Evolutionary conservation across 257 asterid genomes (phyloP), one percentile per base, ranked within the genome.

Genomic region (Parsonsia alboflavescens): DNA sequence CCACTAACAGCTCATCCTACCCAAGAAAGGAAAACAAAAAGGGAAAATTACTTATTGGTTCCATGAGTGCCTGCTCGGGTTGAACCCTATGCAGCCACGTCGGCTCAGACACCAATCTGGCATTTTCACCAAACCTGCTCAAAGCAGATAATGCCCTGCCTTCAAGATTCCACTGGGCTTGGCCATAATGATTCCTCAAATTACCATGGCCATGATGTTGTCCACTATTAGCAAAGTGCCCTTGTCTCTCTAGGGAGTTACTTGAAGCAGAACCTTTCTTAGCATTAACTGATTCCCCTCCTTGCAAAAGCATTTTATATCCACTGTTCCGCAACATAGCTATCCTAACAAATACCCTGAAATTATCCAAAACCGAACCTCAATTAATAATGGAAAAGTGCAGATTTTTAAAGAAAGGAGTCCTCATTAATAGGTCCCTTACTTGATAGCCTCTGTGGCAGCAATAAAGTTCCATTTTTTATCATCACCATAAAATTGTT

Each of bases 131-230:
- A 26, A 95, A 92, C 65, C 90, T 89, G 82, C 42, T 90, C 73
- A 95, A 91, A 85, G 99, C 98, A 39, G 92, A 89, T 80, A 92
- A 66, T 9, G 99, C 99, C 84, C 90, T 89, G 68, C 97, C 97
- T 83, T 94, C 98, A 74, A 86, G 95, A 85, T 80, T 86, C 85
- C 76, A 77, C 61, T 85, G 85, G 78, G 77, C 70, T 58, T 71
- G 91, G 59, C 81, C 93, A 19, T 75, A 85, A 61, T 77, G 67
- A 76, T 80, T 82, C 41, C 59, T 79, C 56, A 80, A 57, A 82
- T 70, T 77, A 84, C 81, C 82, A 57, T 88, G 66, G 64, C 83
- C 77, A 54, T 77, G 86, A 45, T 68, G 84, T 24, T 67, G 87
- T 54, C 85, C 80, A 24, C 86, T 84, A 73, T 78, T 67, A 33